Percentiles rank a stretch among this genome's conserved stretches.
phyloP scores from a whole-genome alignment of 2,329 filamentous ascomycete species.

The Didymella pinodella region DNA sequence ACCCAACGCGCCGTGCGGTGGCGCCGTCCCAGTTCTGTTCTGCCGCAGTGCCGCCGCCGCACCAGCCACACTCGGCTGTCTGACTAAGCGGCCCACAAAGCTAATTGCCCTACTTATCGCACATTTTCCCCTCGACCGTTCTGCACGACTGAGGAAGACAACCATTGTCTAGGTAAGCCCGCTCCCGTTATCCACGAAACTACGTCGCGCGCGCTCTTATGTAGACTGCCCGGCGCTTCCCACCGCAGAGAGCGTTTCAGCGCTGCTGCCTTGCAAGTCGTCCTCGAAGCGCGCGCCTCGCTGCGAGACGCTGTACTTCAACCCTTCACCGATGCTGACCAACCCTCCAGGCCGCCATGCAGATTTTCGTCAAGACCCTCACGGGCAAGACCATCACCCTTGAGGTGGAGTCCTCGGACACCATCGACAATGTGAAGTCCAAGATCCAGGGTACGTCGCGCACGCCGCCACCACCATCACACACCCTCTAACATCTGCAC shows the following conservation, averaged over 20 bases:
- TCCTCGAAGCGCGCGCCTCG: constrained; percentile 1
- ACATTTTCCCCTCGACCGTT: constrained; percentile 34
- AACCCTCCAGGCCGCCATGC: constrained; percentile 52
- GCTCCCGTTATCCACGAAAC: background rate
- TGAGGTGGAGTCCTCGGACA: constrained; percentile 99
- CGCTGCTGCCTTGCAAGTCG: background rate
- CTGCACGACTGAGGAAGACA: constrained; percentile 68
- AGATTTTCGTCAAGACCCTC: constrained; percentile 69
- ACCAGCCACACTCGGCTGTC: constrained; percentile 21
- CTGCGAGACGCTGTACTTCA: background rate
- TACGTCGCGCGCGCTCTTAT: constrained; percentile 1
- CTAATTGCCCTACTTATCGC: constrained; percentile 21
- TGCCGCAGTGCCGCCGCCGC: constrained; percentile 6
- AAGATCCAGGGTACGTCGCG: constrained; percentile 75
- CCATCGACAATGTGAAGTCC: constrained; percentile 99
- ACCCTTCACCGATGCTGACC: constrained; percentile 20
- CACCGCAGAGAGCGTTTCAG: background rate
- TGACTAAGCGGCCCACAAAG: constrained; percentile 38
- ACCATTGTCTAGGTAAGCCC: constrained; percentile 63
- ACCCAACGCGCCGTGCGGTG: constrained; percentile 22
- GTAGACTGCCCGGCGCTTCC: background rate
- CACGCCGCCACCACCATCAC: background rate
- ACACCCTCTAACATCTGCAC: constrained; percentile 53
- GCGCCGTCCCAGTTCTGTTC: constrained; percentile 6
- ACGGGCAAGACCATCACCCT: constrained; percentile 99